Base-by-base conservation (phyloP, 2,329 filamentous ascomycete genomes). In the Cytospora chrysosperma region DNA sequence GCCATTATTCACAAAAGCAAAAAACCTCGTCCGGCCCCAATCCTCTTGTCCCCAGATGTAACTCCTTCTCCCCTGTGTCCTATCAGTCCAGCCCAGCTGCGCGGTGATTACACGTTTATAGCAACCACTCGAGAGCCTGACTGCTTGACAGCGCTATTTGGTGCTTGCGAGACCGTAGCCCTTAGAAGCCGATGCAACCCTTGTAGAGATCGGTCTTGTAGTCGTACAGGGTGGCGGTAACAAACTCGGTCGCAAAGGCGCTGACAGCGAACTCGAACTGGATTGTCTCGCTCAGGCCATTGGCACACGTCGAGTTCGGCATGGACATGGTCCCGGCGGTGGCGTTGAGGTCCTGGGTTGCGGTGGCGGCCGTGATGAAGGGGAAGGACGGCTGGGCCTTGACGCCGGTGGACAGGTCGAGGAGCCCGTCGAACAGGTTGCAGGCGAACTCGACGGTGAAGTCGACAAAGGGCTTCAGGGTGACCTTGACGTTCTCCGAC, bases 401-500 rank as follows among this genome's bases (percentile, higher is more conserved):
- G 54, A 65, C 37, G 40, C 64, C 64, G 1, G 64, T 64, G 64
- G 61, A 61, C 53, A 65, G 61, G 49, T 65, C 64, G 30, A 65
- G 10, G 28, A 64, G 53, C 47, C 64, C 64, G 27, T 50, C 57
- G 40, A 65, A 64, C 34, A 65, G 40, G 24, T 64, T 54, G 61
- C 53, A 58, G 19, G 64, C 64, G 55, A 65, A 65, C 53, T 65
- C 64, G 49, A 65, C 61, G n/a, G 56, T 65, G 54, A 65, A 65
- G 61, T 65, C 64, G 43, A 65, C 54, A 27, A 57, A 64, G 4
- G 64, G 64, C 54, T 28, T 55, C 5, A 65, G 26, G 2, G 57
- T 61, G 19, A 65, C 13, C 17, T 51, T 43, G 9, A 56, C 61
- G 13, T 51, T 37, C 61, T 65, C 64, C 26, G 64, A 61, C 49